A percentile compares a stretch with the other conserved stretches of the same genome.
Conservation (phyloP, 768 basidiomycete species). For the Suillus plorans region DNA sequence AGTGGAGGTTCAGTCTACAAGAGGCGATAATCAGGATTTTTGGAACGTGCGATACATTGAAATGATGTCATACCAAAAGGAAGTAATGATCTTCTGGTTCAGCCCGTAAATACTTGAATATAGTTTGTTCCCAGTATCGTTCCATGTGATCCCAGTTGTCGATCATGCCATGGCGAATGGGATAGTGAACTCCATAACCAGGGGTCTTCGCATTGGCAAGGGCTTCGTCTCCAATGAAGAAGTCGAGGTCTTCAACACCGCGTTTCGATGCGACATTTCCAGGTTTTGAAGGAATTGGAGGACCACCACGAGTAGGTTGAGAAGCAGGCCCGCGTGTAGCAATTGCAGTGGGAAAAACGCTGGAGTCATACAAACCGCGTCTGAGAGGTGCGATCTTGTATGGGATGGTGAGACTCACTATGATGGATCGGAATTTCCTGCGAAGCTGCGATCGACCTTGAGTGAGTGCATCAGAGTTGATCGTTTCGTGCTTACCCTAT, state of each 20-base stretch:
- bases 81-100: slow-evolving; percentile 99
- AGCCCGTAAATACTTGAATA: slow-evolving; percentile 98
- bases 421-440: slow-evolving; percentile 98
- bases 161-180: slow-evolving; percentile 96
- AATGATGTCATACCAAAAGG: slow-evolving; percentile 68
- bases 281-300: slow-evolving; percentile 80
- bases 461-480: background rate
- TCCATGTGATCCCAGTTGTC: slow-evolving; percentile 99
- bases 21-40: background rate
- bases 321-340: slow-evolving; percentile 78
- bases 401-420: slow-evolving; percentile 60
- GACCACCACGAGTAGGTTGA: slow-evolving; percentile 61
- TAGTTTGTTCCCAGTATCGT: slow-evolving; percentile 98
- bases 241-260: slow-evolving; percentile 98
- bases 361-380: slow-evolving; percentile 23
- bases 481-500: slow-evolving; percentile 66
- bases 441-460: slow-evolving; percentile 60
- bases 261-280: slow-evolving; percentile 94
- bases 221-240: slow-evolving; percentile 99
- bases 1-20: slow-evolving; percentile 96
- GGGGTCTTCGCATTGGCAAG: slow-evolving; percentile 94
- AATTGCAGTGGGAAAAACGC: slow-evolving; percentile 98
- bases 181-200: slow-evolving; percentile 92
- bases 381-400: slow-evolving; percentile 4
- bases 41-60: background rate